These are phyloP conservation scores for Grigorovia jiainica DNA, from an alignment of 805 yeast species.

Conservation along the genomic window DNA sequence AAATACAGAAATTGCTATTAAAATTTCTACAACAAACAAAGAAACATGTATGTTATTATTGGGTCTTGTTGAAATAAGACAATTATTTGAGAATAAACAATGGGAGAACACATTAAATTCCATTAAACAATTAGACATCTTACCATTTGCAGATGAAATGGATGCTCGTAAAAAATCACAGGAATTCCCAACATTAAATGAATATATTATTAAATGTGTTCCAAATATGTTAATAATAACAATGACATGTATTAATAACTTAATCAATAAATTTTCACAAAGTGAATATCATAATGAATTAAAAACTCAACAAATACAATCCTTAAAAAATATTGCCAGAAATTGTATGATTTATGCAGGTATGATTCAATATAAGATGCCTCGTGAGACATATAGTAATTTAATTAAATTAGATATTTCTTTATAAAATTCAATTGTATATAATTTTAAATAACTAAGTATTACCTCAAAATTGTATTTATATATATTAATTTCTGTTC, in stretches of 20 bases:
- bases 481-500: too few species aligned
- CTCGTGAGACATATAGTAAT: slow-evolving; percentile 66
- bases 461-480: too few species aligned
- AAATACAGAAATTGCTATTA: slow-evolving; percentile 50
- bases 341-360: slow-evolving; percentile 94
- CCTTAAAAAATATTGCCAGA: slow-evolving; percentile 56
- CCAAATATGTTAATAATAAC: slow-evolving; percentile 73
- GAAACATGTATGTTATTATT: slow-evolving; percentile 59
- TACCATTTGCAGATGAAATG: slow-evolving; percentile 38
- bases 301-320: slow-evolving; percentile 44
- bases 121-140: slow-evolving; percentile 50
- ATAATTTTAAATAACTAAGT: too few species aligned
- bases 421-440: slow-evolving; percentile 8
- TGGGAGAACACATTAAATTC: slow-evolving; percentile 50
- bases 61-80: slow-evolving; percentile 59
- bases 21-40: slow-evolving; percentile 44
- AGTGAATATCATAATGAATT: slow-evolving; percentile 36
- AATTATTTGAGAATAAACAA: slow-evolving; percentile 42
- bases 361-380: slow-evolving; percentile 88
- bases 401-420: slow-evolving; percentile 53
- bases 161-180: slow-evolving; percentile 52
- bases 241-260: slow-evolving; percentile 64
- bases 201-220: slow-evolving; percentile 63
- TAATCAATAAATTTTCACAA: slow-evolving; percentile 34
- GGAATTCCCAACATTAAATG: slow-evolving; percentile 55